Base-by-base conservation (phyloP, 1,284 basidiomycete species). In the Ustilago esculenta region DNA sequence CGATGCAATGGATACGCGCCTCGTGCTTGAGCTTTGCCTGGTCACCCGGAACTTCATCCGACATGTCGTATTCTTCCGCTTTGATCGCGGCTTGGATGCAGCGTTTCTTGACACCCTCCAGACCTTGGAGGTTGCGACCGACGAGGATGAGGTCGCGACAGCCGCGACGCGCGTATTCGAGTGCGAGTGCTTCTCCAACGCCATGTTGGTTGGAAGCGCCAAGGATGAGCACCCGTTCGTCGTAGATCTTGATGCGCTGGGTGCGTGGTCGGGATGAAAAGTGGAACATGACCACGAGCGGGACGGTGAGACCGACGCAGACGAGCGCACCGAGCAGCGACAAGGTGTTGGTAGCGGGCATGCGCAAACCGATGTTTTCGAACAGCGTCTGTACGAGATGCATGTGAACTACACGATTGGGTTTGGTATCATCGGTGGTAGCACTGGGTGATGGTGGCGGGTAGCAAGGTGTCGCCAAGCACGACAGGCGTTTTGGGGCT, bases 151-250 rank as follows among this genome's bases (percentile, higher is more conserved):
- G 83, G 81, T 94, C 85, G 41, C 84, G 85, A 5, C 91, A 91
- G 9, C 92, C 92, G 18, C 90, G 85, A 46, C 84, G 80, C 4
- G 90, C 89, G 75, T 95, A 95, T 57, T 87, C 84, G 14, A 86
- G 83, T 1, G 92, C 91, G 18, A 94, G 85, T 3, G 86, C 85
- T 48, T 87, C 86, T 2, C 93, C 93, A n/a, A 94, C 88, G 0
- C 93, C 92, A 37, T 88, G 89, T 15, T 64, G 55, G 24, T 65
- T 75, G 7, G 90, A 90, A 1, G 90, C 91, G 15, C 92, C 92
- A 24, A 94, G 83, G 55, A 94, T 85, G 11, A 93, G 81, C 6
- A 94, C 89, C 1, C 90, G 87, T 77, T 94, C 92, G 8, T 84
- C 59, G 7, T 50, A 51, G 4, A 82, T 83, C 11, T 78, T 72